Evolutionary conservation across 225 moss, liverwort and hornwort genomes (phyloP), one percentile per base, ranked within the genome.

Genomic region (Climacium dendroides): DNA sequence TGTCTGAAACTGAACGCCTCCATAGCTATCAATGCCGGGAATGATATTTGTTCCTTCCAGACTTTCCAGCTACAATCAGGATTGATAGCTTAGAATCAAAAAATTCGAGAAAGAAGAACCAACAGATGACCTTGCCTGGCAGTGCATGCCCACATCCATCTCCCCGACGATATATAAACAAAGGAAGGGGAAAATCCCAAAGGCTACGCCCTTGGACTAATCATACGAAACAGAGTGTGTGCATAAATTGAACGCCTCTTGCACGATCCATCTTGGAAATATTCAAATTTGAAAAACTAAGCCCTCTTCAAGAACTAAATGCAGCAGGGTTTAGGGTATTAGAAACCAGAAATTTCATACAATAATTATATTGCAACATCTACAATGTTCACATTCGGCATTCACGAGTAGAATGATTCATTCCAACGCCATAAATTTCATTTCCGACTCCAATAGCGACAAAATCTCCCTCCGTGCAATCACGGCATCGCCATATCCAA

Each of bases 1-100:
- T 20, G 96, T 93, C 86, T 86, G 96, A 89, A 95, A 97, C 61
- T 92, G 92, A 26, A 96, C 88, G 69, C 96, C 96, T 90, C 96
- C 96, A 83, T 92, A 92, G 76, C 89, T 85, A 63, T 92, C 85
- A 77, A 93, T 85, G 54, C 93, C 94, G 8, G 89, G 85, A 29
- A 94, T 82, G 30, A 96, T 89, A 37, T 74, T 81, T 60, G 90
- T 95, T 39, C 93, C 94, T 71, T 95, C 89, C 62, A 97, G 87
- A 77, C 87, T 89, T 80, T 94, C 92, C 80, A 96, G 70, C 95
- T 96, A 91, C 89, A 91, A 60, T 69, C 82, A 87, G 22, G 64
- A 85, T 77, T 80, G 30, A 71, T 81, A 79, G n/a, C 60, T 87
- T 41, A 85, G 70, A 72, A 92, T 81, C 75, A 52, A 63, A 77